Conservation (phyloP, 148 eudicot genomes). For the Chenopodium formosanum region DNA sequence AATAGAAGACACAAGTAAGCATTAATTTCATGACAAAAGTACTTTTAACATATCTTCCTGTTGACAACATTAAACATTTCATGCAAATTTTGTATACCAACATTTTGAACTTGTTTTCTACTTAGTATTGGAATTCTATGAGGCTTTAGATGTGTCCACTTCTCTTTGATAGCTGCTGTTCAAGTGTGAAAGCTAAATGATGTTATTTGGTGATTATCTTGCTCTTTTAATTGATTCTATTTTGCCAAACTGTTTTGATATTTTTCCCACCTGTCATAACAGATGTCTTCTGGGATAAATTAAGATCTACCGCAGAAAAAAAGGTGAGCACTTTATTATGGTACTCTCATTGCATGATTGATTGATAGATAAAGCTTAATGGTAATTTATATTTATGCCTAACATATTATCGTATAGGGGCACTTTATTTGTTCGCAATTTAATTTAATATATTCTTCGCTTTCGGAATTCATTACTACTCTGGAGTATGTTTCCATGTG, state of each 20-base stretch:
- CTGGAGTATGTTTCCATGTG: background rate
- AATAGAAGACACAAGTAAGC: background rate
- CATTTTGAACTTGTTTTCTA: background rate
- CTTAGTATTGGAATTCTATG: background rate
- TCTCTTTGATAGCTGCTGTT: background rate
- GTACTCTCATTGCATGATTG: background rate
- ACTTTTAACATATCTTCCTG: background rate
- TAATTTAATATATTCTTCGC: background rate
- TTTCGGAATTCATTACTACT: background rate
- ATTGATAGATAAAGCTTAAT: background rate
- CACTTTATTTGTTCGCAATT: background rate
- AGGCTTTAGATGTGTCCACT: background rate
- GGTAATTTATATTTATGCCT: background rate
- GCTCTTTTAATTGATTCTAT: background rate
- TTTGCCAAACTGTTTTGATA: conserved; percentile 6
- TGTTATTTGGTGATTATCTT: background rate
- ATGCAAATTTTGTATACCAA: background rate
- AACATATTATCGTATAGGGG: background rate
- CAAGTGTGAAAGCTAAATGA: background rate
- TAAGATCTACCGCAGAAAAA: conserved; percentile 44
- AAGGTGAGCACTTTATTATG: conserved; percentile 31
- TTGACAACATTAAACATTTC: background rate
- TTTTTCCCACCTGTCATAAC: conserved; percentile 17
- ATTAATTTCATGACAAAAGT: background rate
- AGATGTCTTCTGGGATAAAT: conserved; percentile 52